Evolutionary conservation across 2,329 filamentous ascomycete genomes (phyloP), one percentile per base, ranked within the genome.

Genomic region (Phialophora chinensis): DNA sequence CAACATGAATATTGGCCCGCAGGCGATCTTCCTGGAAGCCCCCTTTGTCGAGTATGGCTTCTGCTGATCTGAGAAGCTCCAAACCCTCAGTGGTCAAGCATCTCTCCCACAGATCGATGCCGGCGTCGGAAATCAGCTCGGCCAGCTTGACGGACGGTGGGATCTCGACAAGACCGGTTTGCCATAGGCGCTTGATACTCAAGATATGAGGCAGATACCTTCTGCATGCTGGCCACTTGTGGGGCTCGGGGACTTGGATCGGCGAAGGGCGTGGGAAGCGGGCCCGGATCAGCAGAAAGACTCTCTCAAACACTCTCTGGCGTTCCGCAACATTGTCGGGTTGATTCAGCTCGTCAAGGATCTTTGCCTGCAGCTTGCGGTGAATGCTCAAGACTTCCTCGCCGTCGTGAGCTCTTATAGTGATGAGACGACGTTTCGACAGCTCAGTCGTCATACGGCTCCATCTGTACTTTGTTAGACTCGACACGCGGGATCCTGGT

Each of bases 61-160:
- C 55, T 12, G 55, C 55, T 7, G 33, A 23, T 27, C 31, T 20
- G 20, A 58, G 55, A 12, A 58, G 55, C 17, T 38, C 31, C 55
- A 58, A 12, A 20, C 55, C 31, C 38, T 58, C 55, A 4, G 12
- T 12, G 7, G 55, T 58, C 55, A 58, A 12, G 31, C 31, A 38
- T 44, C 55, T 38, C 33, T 58, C 55, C 55, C 55, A 58, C 33
- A 42, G 55, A 42, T 58, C 35, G 29, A 58, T 58, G 14, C 55
- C 55, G 11, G 55, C 55, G 35, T 58, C 55, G n/a, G 55, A 58
- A 20, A 58, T 25, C n/a, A 58, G 55, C 55, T 31, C 29, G 27
- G 55, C 55, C 14, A 58, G 10, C 55, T 58, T 44, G 55, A 58
- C 35, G 8, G 55, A 58, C 35, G 35, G 35, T 42, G 35, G 35